Evolutionary conservation across 148 eudicot species (phyloP).

Genomic region (Rhododendron kiyosumense): DNA sequence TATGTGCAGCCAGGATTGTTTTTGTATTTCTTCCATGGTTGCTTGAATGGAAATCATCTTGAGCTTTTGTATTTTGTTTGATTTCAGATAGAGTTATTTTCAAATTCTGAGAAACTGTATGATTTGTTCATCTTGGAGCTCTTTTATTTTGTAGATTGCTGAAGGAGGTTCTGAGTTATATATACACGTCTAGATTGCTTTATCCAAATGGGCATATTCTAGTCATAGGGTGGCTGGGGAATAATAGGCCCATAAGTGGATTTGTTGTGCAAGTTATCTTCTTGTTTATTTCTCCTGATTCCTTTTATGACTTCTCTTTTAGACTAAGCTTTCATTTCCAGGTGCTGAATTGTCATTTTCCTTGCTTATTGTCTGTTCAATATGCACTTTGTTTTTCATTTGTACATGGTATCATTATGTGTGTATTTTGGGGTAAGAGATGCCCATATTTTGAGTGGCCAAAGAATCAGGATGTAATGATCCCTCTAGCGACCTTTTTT

Average conservation of each 20-base stretch:
- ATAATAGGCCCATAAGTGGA: not conserved
- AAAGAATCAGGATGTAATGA: not conserved
- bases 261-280: conserved; percentile 6
- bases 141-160: not conserved
- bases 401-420: not conserved
- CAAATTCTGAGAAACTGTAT: not conserved
- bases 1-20: not conserved
- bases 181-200: not conserved
- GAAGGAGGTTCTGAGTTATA: conserved; percentile 3
- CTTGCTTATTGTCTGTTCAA: not conserved
- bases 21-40: not conserved
- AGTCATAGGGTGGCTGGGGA: not conserved
- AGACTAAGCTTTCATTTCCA: not conserved
- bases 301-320: not conserved
- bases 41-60: not conserved
- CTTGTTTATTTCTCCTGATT: not conserved
- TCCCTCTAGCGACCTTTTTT: too few species aligned
- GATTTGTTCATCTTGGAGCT: not conserved
- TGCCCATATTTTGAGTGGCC: not conserved
- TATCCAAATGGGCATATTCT: conserved; percentile 7
- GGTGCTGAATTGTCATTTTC: not conserved
- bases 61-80: not conserved
- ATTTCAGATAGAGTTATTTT: not conserved
- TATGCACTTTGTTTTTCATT: not conserved
- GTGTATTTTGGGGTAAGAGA: not conserved